Evolutionary conservation across 23 red algal species (phyloP).

Genomic region (Gracilaria gracilis): DNA sequence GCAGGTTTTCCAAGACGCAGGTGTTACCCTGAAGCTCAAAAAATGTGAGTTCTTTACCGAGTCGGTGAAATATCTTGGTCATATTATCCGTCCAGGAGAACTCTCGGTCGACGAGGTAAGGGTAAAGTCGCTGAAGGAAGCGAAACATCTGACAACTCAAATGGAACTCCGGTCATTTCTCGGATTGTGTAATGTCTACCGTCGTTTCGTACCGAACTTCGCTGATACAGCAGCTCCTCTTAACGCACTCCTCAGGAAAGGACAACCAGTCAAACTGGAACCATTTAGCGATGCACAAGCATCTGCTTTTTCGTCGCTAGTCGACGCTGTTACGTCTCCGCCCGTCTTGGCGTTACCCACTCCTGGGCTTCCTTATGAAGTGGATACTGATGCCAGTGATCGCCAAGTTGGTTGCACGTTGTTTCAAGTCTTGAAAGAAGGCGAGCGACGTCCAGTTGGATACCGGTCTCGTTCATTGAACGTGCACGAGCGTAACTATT

Average conservation of each 20-base stretch:
- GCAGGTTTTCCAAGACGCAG: no score
- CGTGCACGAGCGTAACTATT: no score
- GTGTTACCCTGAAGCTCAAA: background rate
- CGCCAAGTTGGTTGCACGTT: conserved; percentile 29
- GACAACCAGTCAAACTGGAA: conserved; percentile 22
- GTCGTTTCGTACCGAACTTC: no score
- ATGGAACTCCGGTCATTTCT: no score
- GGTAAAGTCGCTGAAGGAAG: background rate
- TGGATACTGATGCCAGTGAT: conserved; percentile 7
- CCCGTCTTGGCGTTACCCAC: no score
- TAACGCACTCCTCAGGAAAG: conserved; percentile 14
- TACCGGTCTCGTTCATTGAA: no score
- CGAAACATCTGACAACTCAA: no score
- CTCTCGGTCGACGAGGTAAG: background rate
- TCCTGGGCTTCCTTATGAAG: background rate
- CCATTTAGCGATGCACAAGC: no score
- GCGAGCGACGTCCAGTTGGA: conserved; percentile 18
- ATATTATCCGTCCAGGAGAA: background rate
- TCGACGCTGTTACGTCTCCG: background rate
- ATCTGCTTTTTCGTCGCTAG: no score
- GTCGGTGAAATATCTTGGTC: conserved; percentile 8
- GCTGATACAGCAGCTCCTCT: no score
- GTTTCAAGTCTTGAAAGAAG: conserved; percentile 1
- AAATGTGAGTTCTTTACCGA: background rate
- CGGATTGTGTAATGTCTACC: no score